Percentiles rank a stretch among this genome's conserved stretches.
phyloP scores from a whole-genome alignment of 73 alveolate species.

The Breviolum minutum region DNA sequence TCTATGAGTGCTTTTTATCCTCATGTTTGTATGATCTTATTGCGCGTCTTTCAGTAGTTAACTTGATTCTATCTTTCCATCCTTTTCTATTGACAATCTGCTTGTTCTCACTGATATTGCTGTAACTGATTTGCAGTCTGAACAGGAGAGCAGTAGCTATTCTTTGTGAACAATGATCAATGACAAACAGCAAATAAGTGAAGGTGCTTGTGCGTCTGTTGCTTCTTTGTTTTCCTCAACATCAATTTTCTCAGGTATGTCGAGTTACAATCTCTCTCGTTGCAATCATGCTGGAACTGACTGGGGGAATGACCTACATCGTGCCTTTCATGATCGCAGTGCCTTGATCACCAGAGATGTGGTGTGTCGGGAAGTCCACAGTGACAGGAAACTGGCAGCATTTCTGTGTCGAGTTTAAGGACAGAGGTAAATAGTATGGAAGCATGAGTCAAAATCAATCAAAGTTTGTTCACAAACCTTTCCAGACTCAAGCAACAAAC shows the following conservation, averaged over 20 bases:
- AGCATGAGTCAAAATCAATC: neutral
- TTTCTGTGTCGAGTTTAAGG: neutral
- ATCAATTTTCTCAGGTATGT: constrained; percentile 15
- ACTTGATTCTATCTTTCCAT: no score
- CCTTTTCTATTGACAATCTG: no score
- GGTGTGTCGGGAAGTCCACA: neutral
- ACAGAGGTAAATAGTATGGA: neutral
- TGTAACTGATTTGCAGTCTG: no score
- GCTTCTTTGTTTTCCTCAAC: neutral
- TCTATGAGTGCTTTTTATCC: no score
- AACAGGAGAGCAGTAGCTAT: no score
- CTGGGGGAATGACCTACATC: constrained; percentile 92
- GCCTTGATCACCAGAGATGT: neutral
- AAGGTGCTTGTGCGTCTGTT: neutral
- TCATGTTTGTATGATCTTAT: no score
- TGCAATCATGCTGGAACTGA: constrained; percentile 94
- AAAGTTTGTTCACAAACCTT: neutral
- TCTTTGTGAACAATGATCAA: no score
- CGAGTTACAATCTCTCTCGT: constrained; percentile 94
- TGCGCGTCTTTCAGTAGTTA: no score
- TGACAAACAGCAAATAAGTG: no score
- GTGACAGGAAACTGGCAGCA: neutral
- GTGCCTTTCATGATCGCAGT: constrained; percentile 95
- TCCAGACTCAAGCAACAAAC: no score
- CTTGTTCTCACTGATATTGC: no score